Evolutionary conservation across 352 stramenopile genomes (phyloP).

Genomic region (Phytophthora europaea): DNA sequence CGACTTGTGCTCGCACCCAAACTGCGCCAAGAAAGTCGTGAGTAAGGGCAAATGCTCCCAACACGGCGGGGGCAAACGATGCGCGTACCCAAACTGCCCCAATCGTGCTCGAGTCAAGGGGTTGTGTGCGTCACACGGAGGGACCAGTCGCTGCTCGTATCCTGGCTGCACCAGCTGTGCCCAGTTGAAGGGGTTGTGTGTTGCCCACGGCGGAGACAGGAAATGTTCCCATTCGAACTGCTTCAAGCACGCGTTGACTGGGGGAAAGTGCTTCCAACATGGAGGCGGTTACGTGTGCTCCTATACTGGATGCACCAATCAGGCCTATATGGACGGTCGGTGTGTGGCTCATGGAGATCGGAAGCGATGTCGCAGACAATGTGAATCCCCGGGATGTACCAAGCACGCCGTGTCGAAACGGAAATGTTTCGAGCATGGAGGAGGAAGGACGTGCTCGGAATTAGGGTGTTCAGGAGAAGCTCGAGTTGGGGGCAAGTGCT

Average conservation of each 20-base stretch:
- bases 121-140: neutral
- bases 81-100: neutral
- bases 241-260: slow-evolving; percentile 8
- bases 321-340: slow-evolving; percentile 3
- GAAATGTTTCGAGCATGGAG: slow-evolving; percentile 2
- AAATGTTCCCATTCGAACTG: slow-evolving; percentile 1
- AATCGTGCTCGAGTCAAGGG: neutral
- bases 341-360: slow-evolving; percentile 1
- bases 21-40: neutral
- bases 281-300: neutral
- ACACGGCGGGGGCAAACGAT: neutral
- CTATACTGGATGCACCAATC: neutral
- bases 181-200: neutral
- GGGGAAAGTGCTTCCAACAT: slow-evolving; percentile 4
- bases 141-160: neutral
- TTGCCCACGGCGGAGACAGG: neutral
- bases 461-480: slow-evolving; percentile 3
- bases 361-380: neutral
- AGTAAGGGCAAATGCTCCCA: neutral
- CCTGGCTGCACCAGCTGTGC: neutral
- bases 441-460: neutral
- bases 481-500: slow-evolving; percentile 6
- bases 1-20: neutral
- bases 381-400: neutral
- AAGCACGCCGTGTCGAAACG: neutral